Evolutionary conservation across 805 yeast genomes (phyloP), one percentile per base, ranked within the genome.

Genomic region (Metschnikowia cerradonensis): DNA sequence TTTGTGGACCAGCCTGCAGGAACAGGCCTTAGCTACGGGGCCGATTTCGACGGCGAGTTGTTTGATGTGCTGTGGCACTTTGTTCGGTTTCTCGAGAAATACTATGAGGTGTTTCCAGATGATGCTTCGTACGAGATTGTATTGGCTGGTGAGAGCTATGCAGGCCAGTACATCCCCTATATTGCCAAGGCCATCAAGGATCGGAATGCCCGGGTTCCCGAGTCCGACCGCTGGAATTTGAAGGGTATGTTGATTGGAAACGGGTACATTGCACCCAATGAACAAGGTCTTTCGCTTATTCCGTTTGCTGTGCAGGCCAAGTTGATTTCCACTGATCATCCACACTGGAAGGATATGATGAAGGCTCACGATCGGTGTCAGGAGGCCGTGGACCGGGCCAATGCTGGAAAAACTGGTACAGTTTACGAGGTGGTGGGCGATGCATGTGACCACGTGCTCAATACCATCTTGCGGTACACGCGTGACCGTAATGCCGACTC

Each of bases 1-100:
- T 94, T 86, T 64, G 84, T 94, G 13, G 99, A 94, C 67, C 98
- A 94, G 67, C 99, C 99, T 0, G 82, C 86, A 17, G 97, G 97
- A 2, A 90, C 96, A 1, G 99, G 99, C 1, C 90, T 87, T 67
- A 86, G 96, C 47, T 79, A 74, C 40, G 77, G 85, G 1, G 79
- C 77, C 38, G 69, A 71, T 0, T 86, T 76, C 59, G 83, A 80
- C 52, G 65, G 62, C 10, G 87, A 83, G 54, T 70, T 87, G 50
- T 66, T 61, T 19, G 71, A 81, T 43, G 84, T 91, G 34, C 80
- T 84, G 0, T 67, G 65, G 17, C 85, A 88, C 59, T 83, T 92
- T 54, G 60, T 84, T 45, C 63, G 62, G 6, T 94, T 94, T 62
- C 63, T 94, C 60, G 76, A 78, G 23, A 77, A 79, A 55, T 94